Evolutionary conservation across 1,284 basidiomycete species (phyloP).

Genomic region (Heterobasidion occidentale): DNA sequence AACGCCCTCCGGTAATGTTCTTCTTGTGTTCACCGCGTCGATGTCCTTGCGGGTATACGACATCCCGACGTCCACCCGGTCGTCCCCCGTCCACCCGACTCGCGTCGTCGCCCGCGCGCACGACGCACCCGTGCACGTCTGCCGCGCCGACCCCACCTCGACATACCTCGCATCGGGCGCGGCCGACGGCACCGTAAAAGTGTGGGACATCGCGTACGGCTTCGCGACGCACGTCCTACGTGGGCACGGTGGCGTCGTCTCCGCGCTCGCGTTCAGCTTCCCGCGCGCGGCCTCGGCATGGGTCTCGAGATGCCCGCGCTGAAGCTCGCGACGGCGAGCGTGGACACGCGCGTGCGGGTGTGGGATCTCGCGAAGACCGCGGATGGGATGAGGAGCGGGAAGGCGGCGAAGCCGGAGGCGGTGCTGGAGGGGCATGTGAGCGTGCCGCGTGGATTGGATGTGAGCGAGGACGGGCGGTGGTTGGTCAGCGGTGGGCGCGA

Average conservation of each 20-base stretch:
- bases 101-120: conserved; percentile 81
- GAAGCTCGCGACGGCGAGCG: conserved; percentile 83
- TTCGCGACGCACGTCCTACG: conserved; percentile 94
- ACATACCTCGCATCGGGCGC: conserved; percentile 92
- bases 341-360: conserved; percentile 84
- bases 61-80: conserved; percentile 41
- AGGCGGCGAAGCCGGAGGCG: conserved; percentile 60
- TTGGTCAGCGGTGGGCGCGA: conserved; percentile 86
- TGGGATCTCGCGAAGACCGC: conserved; percentile 67
- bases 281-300: conserved; percentile 46
- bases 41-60: conserved; percentile 65
- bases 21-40: conserved; percentile 63
- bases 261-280: conserved; percentile 80
- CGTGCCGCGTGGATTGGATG: conserved; percentile 81
- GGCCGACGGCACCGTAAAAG: conserved; percentile 93
- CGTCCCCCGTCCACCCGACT: conserved; percentile 49
- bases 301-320: conserved; percentile 44
- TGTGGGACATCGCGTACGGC: conserved; percentile 88
- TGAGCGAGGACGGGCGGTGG: conserved; percentile 81
- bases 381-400: conserved; percentile 43
- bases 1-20: conserved; percentile 53
- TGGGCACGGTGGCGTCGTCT: conserved; percentile 94
- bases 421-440: conserved; percentile 89
- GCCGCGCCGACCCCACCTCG: conserved; percentile 77
- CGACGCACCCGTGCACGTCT: conserved; percentile 89